Evolutionary conservation across 2,329 filamentous ascomycete genomes (phyloP).

Genomic region (Graphilbum fragrans): DNA sequence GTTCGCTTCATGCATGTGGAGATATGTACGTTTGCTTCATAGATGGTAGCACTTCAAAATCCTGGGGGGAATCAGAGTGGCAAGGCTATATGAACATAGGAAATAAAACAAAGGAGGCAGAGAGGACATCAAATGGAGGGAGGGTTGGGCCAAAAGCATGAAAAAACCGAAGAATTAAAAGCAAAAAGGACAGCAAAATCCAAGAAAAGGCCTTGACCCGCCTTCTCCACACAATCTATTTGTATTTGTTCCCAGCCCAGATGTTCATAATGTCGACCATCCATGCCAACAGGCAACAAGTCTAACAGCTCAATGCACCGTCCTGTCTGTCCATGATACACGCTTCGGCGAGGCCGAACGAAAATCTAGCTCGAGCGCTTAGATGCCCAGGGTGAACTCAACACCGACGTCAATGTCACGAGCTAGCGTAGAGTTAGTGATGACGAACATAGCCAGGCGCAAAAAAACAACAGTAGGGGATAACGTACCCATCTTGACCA

Average conservation of each 20-base stretch:
- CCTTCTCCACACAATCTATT: background rate
- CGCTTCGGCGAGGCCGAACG: background rate
- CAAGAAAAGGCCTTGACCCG: background rate
- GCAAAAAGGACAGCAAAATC: too few relatives aligned
- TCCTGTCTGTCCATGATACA: background rate
- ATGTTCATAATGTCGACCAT: background rate
- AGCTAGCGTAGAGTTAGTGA: conserved; percentile 34
- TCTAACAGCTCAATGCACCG: background rate
- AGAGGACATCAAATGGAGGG: too few relatives aligned
- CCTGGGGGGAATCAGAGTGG: too few relatives aligned
- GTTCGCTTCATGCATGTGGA: too few relatives aligned
- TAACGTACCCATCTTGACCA: conserved; percentile 87
- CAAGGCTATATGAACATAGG: too few relatives aligned
- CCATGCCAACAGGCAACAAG: background rate
- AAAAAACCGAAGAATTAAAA: background rate
- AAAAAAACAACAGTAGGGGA: background rate
- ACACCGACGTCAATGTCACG: conserved; percentile 96
- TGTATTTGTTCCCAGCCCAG: background rate
- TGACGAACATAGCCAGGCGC: background rate
- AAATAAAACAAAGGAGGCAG: too few relatives aligned
- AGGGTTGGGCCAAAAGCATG: too few relatives aligned
- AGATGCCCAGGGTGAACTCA: conserved; percentile 91
- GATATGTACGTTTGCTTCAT: too few relatives aligned
- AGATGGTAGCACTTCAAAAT: too few relatives aligned
- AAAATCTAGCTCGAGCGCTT: conserved; percentile 17